phyloP scores from a whole-genome alignment of 2,329 filamentous ascomycete genomes.

The Beauveria medogensis region DNA sequence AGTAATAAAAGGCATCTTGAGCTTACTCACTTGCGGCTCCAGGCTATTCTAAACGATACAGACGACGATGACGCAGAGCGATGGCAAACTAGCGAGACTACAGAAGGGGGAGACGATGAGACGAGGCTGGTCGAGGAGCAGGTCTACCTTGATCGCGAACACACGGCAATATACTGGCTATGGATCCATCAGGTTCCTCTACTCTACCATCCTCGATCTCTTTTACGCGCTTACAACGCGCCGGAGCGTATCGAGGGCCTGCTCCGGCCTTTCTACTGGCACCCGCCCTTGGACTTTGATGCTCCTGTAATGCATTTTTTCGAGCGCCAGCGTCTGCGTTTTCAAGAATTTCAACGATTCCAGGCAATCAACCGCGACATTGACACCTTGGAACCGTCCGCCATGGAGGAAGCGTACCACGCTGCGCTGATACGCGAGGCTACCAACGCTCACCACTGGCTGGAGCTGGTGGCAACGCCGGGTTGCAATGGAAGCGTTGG shows the following conservation, averaged over 20 bases:
- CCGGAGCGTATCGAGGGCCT: not conserved
- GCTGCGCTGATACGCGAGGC: not conserved
- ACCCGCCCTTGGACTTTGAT: not conserved
- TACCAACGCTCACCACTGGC: not conserved
- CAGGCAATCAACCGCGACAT: not conserved
- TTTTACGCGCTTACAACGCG: not conserved
- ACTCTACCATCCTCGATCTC: not conserved
- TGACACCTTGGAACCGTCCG: conserved; percentile 68
- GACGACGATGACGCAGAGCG: not conserved
- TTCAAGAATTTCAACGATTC: not conserved
- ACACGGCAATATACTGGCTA: not conserved
- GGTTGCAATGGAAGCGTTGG: not conserved
- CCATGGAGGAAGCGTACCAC: conserved; percentile 53
- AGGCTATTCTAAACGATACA: not conserved
- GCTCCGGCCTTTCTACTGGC: not conserved
- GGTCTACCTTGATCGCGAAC: not conserved
- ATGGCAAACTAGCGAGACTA: not conserved
- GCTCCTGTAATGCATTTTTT: not conserved
- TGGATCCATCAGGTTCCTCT: not conserved
- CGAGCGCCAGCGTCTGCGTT: not conserved
- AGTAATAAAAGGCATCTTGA: not conserved
- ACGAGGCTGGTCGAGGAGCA: not conserved
- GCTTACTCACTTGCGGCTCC: not conserved
- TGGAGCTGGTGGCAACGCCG: not conserved
- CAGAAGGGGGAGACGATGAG: not conserved